Evolutionary conservation across 129 eudicot genomes (phyloP).

Genomic region (Flaveria sonorensis): DNA sequence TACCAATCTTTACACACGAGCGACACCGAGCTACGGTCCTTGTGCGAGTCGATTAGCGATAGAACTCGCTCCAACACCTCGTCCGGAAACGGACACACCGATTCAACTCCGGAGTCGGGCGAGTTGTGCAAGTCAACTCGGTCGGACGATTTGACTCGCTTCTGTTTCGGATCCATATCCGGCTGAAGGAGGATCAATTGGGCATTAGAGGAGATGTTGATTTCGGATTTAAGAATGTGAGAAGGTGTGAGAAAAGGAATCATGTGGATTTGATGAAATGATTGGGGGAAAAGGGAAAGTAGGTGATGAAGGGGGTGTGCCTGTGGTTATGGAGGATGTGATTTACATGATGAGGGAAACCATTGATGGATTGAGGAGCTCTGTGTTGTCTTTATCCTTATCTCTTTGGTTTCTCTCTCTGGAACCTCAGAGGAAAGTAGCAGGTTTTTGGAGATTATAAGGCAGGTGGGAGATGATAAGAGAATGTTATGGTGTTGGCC

Average conservation of each 20-base stretch:
- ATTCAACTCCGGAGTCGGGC: too few relatives aligned
- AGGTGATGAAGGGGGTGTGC: not conserved
- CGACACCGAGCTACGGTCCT: slow-evolving; percentile 70
- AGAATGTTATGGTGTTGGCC: slow-evolving; percentile 10
- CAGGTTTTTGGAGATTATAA: slow-evolving; percentile 28
- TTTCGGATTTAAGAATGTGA: not conserved
- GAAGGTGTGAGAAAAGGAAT: not conserved
- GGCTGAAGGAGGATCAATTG: slow-evolving; percentile 10
- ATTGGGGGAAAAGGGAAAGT: slow-evolving; percentile 8
- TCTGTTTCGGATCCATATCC: slow-evolving; percentile 45
- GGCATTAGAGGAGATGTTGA: not conserved
- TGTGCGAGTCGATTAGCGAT: slow-evolving; percentile 49
- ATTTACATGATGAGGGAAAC: slow-evolving; percentile 35
- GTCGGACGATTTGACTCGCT: slow-evolving; percentile 18
- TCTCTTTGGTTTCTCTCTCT: slow-evolving; percentile 28
- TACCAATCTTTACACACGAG: slow-evolving; percentile 83
- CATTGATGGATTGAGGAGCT: slow-evolving; percentile 26
- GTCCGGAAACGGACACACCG: slow-evolving; percentile 57
- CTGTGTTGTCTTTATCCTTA: slow-evolving; percentile 25
- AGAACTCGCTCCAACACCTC: slow-evolving; percentile 72
- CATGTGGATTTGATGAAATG: slow-evolving; percentile 19
- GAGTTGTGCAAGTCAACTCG: slow-evolving; percentile 32
- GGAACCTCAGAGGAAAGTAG: not conserved
- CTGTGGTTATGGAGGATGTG: slow-evolving; percentile 24
- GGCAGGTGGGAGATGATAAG: slow-evolving; percentile 23